phyloP scores from a whole-genome alignment of 2,329 filamentous ascomycete species.

The Fusarium albosuccineum region DNA sequence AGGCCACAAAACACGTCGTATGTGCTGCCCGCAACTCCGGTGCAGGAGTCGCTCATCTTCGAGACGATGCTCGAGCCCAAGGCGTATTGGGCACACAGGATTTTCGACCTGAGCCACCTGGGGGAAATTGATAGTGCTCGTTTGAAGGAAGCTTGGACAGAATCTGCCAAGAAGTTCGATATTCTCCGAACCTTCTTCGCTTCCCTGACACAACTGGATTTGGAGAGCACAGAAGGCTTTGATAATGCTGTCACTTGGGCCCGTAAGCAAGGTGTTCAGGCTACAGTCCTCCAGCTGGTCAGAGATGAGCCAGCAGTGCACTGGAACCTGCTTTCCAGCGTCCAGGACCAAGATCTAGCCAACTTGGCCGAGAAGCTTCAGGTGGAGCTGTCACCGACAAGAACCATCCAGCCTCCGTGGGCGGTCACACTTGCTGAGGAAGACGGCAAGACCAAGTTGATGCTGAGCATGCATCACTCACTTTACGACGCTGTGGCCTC shows the following conservation, averaged over 20 bases:
- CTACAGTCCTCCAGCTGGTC: slow-evolving; percentile 17
- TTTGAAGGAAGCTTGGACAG: slow-evolving; percentile 23
- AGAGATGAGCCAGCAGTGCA: background rate
- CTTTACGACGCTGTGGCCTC: slow-evolving; percentile 14
- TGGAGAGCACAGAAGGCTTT: background rate
- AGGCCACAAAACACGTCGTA: slow-evolving; percentile 8
- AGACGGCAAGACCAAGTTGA: slow-evolving; percentile 8
- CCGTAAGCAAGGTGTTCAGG: background rate
- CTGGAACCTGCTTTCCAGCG: background rate
- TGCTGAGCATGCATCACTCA: slow-evolving; percentile 31
- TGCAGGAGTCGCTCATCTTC: slow-evolving; percentile 28
- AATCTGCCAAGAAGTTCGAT: slow-evolving; percentile 7
- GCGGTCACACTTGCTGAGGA: slow-evolving; percentile 8
- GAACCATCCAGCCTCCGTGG: slow-evolving; percentile 4
- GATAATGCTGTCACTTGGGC: slow-evolving; percentile 7
- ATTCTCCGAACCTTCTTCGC: slow-evolving; percentile 24
- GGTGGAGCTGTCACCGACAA: slow-evolving; percentile 11
- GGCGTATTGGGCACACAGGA: slow-evolving; percentile 30
- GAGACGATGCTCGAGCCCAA: slow-evolving; percentile 29
- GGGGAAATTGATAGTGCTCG: slow-evolving; percentile 7
- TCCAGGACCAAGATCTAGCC: background rate
- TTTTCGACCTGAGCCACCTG: slow-evolving; percentile 20
- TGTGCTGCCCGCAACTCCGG: slow-evolving; percentile 16
- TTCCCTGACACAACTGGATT: slow-evolving; percentile 5
- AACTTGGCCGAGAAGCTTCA: slow-evolving; percentile 3